A percentile compares a stretch with the other conserved stretches of the same genome.
These are phyloP conservation scores for Capsicum baccatum DNA, from an alignment of 257 asterid species.

Conservation along the genomic window DNA sequence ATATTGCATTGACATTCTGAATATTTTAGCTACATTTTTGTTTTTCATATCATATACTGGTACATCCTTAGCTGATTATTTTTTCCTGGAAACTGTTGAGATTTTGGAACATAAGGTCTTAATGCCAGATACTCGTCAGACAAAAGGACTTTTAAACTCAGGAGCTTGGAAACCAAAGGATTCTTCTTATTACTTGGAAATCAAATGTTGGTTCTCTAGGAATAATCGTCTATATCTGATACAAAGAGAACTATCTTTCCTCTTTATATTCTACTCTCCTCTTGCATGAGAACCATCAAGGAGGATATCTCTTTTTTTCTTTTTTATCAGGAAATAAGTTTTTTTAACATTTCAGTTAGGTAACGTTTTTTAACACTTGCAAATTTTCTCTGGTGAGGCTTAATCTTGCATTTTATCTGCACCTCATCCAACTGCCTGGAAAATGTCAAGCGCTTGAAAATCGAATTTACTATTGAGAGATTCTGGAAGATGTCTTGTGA, in stretches of 20 bases:
- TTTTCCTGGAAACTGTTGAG: neutral
- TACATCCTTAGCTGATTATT: neutral
- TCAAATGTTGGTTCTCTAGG: neutral
- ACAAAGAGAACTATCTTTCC: slow-evolving; percentile 17
- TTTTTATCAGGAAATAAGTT: neutral
- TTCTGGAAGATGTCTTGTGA: neutral
- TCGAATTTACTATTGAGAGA: neutral
- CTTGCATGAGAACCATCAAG: neutral
- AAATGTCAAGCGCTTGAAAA: neutral
- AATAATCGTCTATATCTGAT: slow-evolving; percentile 17
- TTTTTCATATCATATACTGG: neutral
- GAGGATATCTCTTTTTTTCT: neutral
- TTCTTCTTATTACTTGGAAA: neutral
- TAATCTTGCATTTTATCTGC: slow-evolving; percentile 14
- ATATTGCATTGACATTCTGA: neutral
- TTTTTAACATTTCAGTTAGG: neutral
- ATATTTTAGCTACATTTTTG: neutral
- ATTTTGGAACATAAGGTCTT: neutral
- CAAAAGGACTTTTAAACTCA: neutral
- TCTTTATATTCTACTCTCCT: neutral
- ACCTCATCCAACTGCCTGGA: neutral
- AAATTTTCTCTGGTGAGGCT: neutral
- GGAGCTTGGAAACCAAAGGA: neutral
- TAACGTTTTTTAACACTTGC: neutral
- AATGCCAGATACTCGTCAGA: neutral